phyloP scores from a whole-genome alignment of 2,329 filamentous ascomycete species.

The Alternaria angustiovoidea region DNA sequence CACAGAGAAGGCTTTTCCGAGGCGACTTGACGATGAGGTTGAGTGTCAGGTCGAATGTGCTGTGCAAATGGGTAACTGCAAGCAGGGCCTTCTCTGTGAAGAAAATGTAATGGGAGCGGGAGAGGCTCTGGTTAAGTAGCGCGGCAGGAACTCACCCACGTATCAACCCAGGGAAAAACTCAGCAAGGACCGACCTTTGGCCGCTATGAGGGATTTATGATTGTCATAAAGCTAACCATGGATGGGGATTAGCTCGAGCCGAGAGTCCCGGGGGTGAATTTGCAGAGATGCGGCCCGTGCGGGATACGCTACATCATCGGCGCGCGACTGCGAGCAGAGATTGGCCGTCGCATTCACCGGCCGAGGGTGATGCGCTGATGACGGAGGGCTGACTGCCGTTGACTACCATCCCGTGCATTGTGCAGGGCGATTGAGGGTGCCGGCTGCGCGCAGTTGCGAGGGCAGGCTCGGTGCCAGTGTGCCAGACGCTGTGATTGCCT shows the following conservation, averaged over 20 bases:
- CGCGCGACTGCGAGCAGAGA: constrained; percentile 16
- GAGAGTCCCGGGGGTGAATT: constrained; percentile 21
- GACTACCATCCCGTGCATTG: background rate
- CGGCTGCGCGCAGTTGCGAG: background rate
- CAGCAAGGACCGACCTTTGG: constrained; percentile 30
- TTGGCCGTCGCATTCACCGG: constrained; percentile 22
- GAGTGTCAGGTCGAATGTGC: constrained; percentile 35
- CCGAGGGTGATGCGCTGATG: constrained; percentile 15
- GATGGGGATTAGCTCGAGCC: constrained; percentile 23
- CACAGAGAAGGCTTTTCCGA: constrained; percentile 40
- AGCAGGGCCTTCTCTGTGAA: constrained; percentile 42
- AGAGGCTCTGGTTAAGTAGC: constrained; percentile 33
- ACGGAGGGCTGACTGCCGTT: constrained; percentile 3
- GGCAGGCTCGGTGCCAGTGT: background rate
- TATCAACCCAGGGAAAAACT: constrained; percentile 39
- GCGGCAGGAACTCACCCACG: constrained; percentile 21
- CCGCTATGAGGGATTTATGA: constrained; percentile 27
- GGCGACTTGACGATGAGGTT: constrained; percentile 29
- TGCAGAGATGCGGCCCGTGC: constrained; percentile 24
- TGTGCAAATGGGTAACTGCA: constrained; percentile 37
- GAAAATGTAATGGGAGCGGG: constrained; percentile 27
- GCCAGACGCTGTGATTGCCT: background rate
- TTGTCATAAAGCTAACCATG: constrained; percentile 24
- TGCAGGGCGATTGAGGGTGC: background rate
- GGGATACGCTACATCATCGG: constrained; percentile 21